Conservation (phyloP, 495 filamentous ascomycete species). For the Trichoderma virens region DNA sequence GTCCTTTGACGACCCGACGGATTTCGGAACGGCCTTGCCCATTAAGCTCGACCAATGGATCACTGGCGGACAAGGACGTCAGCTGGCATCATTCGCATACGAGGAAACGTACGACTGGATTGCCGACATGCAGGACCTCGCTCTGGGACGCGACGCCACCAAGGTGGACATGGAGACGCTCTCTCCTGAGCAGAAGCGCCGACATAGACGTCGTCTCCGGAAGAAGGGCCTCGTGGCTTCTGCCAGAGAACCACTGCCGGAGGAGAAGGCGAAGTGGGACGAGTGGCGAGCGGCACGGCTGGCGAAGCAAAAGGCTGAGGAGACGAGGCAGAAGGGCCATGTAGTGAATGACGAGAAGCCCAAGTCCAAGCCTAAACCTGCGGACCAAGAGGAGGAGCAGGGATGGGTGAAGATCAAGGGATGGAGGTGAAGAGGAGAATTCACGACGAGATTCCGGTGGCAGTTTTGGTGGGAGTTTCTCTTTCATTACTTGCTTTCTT, state of each 20-base stretch:
- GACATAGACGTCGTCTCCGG: constrained; percentile 32
- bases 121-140: constrained; percentile 34
- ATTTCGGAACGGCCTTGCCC: constrained; percentile 45
- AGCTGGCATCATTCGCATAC: constrained; percentile 17
- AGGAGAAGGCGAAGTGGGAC: constrained; percentile 24
- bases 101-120: constrained; percentile 33
- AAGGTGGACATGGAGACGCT: constrained; percentile 24
- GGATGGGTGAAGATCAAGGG: not conserved
- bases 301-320: constrained; percentile 23
- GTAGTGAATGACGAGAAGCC: not conserved
- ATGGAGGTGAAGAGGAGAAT: not conserved
- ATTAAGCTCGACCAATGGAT: constrained; percentile 49
- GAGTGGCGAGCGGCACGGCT: constrained; percentile 28
- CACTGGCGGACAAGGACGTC: constrained; percentile 35
- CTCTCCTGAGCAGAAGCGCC: constrained; percentile 23
- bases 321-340: constrained; percentile 18
- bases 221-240: constrained; percentile 29
- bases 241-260: constrained; percentile 10
- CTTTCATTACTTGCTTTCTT: not conserved
- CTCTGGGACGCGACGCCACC: constrained; percentile 30
- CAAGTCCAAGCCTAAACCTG: not conserved
- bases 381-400: not conserved
- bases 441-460: too few relatives aligned
- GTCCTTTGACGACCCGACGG: constrained; percentile 41
- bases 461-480: not conserved